Conservation (phyloP, 169 alveolate species). For the Plasmodium malariae region DNA sequence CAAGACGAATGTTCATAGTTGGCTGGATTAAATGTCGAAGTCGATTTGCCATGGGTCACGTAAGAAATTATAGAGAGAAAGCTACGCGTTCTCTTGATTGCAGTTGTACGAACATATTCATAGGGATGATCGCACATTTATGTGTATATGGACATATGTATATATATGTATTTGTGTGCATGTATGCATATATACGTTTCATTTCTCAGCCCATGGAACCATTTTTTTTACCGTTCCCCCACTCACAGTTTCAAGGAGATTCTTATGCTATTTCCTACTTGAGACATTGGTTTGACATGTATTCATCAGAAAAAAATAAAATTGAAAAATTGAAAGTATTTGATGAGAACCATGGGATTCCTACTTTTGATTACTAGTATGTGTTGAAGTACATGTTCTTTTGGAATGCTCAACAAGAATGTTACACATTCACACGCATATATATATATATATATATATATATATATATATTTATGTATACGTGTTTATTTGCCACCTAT, state of each 20-base stretch:
- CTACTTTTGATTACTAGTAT: slow-evolving; percentile 67
- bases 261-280: slow-evolving; percentile 67
- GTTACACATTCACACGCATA: background rate
- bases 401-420: background rate
- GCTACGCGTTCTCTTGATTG: too few species aligned
- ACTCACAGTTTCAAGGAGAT: slow-evolving; percentile 56
- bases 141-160: background rate
- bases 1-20: slow-evolving; percentile 56
- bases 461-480: background rate
- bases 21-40: slow-evolving; percentile 71
- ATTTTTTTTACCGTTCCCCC: background rate
- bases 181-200: background rate
- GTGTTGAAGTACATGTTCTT: background rate
- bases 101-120: background rate
- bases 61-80: slow-evolving; percentile 4
- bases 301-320: slow-evolving; percentile 31
- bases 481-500: background rate
- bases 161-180: background rate
- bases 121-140: background rate
- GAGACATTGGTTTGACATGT: slow-evolving; percentile 72
- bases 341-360: slow-evolving; percentile 68
- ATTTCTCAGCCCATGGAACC: background rate
- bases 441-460: background rate
- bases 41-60: slow-evolving; percentile 69
- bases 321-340: slow-evolving; percentile 35